Base-by-base conservation (phyloP, 345 rosid species). In the Xanthoceras sorbifolium region DNA sequence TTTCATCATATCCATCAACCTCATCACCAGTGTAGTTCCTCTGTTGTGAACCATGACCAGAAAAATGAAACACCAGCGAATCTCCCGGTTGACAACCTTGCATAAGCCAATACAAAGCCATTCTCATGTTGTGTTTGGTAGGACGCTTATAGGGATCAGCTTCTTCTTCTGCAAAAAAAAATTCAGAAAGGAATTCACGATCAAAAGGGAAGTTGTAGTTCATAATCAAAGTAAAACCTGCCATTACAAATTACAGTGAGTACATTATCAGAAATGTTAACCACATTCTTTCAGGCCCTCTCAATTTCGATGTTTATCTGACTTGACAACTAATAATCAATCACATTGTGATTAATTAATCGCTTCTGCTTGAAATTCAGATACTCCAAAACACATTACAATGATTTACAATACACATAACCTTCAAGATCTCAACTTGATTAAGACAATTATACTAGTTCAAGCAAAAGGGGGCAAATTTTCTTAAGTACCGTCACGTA, bases 31-130 rank as follows among this genome's bases (percentile, higher is more conserved):
- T 80, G 74, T 74, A 15, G 84, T 93, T 82, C 70, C 69, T 78
- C 81, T 93, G 91, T 80, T 91, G 96, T 25, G 91, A 84, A 54
- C 98, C 99, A 70, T 95, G 99, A 61, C 98, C 99, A 26, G 98
- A 93, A 80, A 67, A 93, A 74, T 95, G 98, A 76, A 95, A 95
- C 46, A 95, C 90, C 32, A 95, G 76, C 2, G 97, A 93, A 81
- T 95, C 98, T 32, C 99, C 98, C 1, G 97, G 65, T 82, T 86
- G 85, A 70, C 93, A 90, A 38, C 85, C 86, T 72, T 83, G 90
- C 42, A 94, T 83, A 32, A 93, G 89, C 98, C 97, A 93, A 54
- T 81, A 78, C 86, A 93, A 12, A 23, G 97, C 97, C 91, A 77
- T 84, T 81, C 86, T 90, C 80, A 93, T 87, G 88, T 89, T 93